Conservation (phyloP, 1,139 yeast species). For the Pneumocystis wakefieldiae region DNA sequence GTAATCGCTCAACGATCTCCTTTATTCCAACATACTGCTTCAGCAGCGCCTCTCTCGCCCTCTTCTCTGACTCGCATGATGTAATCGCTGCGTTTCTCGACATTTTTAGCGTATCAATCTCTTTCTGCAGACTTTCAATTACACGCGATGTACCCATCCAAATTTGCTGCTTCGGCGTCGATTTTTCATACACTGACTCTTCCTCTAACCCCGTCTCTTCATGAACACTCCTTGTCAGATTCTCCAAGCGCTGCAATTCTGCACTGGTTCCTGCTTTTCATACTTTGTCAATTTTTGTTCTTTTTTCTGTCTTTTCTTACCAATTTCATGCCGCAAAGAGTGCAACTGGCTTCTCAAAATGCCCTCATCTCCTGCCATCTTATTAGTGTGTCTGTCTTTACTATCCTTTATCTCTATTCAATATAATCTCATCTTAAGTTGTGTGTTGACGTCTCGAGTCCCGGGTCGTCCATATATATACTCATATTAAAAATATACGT, state of each 20-base stretch:
- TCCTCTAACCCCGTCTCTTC: background rate
- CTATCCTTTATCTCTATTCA: no score
- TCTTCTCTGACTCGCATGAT: constrained; percentile 5
- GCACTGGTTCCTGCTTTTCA: background rate
- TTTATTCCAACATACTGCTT: constrained; percentile 4
- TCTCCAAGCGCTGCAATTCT: background rate
- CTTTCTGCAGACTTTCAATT: constrained; percentile 9
- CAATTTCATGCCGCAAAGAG: background rate
- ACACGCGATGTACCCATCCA: constrained; percentile 5
- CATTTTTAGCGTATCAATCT: constrained; percentile 6
- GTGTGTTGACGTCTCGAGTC: no score
- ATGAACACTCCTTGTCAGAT: background rate
- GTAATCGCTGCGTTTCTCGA: constrained; percentile 4
- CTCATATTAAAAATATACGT: no score
- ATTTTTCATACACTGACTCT: background rate
- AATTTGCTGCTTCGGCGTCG: background rate
- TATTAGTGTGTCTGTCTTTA: background rate
- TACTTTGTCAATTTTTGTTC: background rate
- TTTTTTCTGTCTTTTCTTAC: background rate
- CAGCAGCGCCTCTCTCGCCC: constrained; percentile 6
- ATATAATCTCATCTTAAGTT: no score
- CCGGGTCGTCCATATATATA: no score
- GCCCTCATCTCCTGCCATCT: background rate
- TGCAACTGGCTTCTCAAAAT: background rate
- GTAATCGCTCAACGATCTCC: constrained; percentile 4